Percentiles rank a stretch among this genome's conserved stretches.
Conservation (phyloP, 345 rosid genomes). For the Populus simonii region DNA sequence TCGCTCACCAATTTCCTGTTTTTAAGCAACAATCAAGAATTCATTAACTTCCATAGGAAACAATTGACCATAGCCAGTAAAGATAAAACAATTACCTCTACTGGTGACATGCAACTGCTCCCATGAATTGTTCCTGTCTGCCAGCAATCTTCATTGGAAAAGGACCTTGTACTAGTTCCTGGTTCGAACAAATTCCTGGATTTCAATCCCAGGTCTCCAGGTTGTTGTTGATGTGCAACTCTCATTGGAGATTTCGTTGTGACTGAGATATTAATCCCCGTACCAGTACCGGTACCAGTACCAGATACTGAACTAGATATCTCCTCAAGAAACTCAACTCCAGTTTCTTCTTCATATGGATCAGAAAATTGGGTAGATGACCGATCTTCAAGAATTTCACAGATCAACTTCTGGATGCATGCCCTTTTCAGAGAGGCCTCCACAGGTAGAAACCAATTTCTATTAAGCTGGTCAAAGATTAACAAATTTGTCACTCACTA, state of each 20-base stretch:
- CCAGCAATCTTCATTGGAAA: slow-evolving; percentile 16
- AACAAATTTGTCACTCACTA: neutral
- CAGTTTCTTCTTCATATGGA: slow-evolving; percentile 34
- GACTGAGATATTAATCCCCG: slow-evolving; percentile 38
- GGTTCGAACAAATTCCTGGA: neutral
- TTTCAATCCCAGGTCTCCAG: neutral
- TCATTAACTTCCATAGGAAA: neutral
- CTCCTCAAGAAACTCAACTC: slow-evolving; percentile 36
- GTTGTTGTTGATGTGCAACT: neutral
- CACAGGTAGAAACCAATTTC: slow-evolving; percentile 74
- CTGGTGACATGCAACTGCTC: slow-evolving; percentile 38
- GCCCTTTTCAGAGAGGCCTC: slow-evolving; percentile 91
- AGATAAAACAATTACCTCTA: slow-evolving; percentile 39
- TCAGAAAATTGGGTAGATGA: slow-evolving; percentile 39
- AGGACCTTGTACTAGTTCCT: slow-evolving; percentile 1
- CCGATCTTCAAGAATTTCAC: slow-evolving; percentile 58
- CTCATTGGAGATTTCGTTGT: neutral
- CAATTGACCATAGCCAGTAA: neutral
- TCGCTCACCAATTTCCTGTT: slow-evolving; percentile 44
- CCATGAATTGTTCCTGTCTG: slow-evolving; percentile 19
- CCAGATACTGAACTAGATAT: slow-evolving; percentile 36
- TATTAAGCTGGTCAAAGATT: slow-evolving; percentile 56
- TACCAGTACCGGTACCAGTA: slow-evolving; percentile 34
- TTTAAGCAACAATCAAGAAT: neutral
- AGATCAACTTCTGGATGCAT: slow-evolving; percentile 64